Conservation (phyloP, 352 stramenopile species). For the Pythium oligandrum region DNA sequence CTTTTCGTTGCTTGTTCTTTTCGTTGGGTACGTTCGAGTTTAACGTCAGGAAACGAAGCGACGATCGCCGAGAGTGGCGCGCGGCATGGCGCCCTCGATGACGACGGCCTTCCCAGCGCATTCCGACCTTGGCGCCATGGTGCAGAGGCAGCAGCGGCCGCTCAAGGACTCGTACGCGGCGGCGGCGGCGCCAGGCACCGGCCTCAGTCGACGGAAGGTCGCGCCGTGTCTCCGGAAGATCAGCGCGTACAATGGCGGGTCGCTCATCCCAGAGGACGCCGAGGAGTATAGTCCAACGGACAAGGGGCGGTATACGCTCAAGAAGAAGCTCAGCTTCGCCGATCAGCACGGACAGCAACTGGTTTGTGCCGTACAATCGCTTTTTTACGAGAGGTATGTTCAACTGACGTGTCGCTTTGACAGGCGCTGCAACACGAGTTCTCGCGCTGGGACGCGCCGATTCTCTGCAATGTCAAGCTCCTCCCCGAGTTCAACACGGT, state of each 20-base stretch:
- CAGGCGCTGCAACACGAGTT: slow-evolving; percentile 37
- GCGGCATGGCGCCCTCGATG: no score
- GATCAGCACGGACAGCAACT: slow-evolving; percentile 48
- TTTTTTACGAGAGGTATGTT: background rate
- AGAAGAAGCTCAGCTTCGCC: slow-evolving; percentile 58
- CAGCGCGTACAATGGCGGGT: slow-evolving; percentile 41
- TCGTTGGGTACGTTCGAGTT: no score
- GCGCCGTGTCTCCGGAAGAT: slow-evolving; percentile 41
- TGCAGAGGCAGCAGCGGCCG: no score
- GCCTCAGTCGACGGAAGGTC: no score
- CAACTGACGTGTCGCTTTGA: background rate
- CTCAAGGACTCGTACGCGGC: no score
- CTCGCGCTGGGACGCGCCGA: slow-evolving; percentile 32
- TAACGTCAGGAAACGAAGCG: no score
- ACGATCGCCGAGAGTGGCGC: no score
- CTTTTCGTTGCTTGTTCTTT: no score
- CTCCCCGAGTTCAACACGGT: background rate
- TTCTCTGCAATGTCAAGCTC: slow-evolving; percentile 36
- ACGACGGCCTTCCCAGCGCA: no score
- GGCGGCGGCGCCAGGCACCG: no score
- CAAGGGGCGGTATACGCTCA: slow-evolving; percentile 30
- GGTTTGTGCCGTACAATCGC: slow-evolving; percentile 15
- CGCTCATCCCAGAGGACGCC: slow-evolving; percentile 8
- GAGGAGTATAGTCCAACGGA: slow-evolving; percentile 21
- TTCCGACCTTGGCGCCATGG: no score